phyloP scores from a whole-genome alignment of 371 early-diverging fungal genomes.

The Lichtheimia ornata region DNA sequence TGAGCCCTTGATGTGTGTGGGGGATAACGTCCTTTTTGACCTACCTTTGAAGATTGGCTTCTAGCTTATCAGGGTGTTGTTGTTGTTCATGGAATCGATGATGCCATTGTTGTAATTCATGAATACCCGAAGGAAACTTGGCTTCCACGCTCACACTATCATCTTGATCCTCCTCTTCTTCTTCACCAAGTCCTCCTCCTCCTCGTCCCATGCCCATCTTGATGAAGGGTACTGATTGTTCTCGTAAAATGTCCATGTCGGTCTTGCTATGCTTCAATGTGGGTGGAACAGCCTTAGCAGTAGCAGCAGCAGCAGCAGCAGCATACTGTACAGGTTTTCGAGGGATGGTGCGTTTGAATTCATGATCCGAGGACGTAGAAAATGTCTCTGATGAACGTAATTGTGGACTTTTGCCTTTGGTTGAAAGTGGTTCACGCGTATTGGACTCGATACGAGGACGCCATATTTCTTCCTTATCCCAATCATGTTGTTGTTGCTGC shows the following conservation, averaged over 20 bases:
- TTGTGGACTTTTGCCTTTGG: too few relatives aligned
- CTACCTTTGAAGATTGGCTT: conserved; percentile 32
- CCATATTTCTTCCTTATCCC: not conserved
- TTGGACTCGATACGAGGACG: not conserved
- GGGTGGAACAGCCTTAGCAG: too few relatives aligned
- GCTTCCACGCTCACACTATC: not conserved
- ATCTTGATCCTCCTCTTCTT: conserved; percentile 1
- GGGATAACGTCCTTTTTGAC: too few relatives aligned
- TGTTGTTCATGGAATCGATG: conserved; percentile 12
- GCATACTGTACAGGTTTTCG: not conserved
- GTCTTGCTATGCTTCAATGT: conserved; percentile 15
- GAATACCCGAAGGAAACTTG: not conserved
- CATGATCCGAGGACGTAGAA: too few relatives aligned
- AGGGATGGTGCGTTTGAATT: not conserved
- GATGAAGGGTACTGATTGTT: conserved; percentile 21
- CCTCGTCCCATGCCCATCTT: conserved; percentile 7
- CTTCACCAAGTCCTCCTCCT: not conserved
- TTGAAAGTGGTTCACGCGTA: too few relatives aligned
- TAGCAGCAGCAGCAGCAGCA: too few relatives aligned
- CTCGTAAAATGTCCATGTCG: conserved; percentile 15
- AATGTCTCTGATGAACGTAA: too few relatives aligned
- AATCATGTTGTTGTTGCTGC: conserved; percentile 5
- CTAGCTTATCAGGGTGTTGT: conserved; percentile 22
- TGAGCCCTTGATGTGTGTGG: too few relatives aligned
- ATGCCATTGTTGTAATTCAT: conserved; percentile 11